Evolutionary conservation across 768 basidiomycete genomes (phyloP).

Genomic region (Holtermannia corniformis): DNA sequence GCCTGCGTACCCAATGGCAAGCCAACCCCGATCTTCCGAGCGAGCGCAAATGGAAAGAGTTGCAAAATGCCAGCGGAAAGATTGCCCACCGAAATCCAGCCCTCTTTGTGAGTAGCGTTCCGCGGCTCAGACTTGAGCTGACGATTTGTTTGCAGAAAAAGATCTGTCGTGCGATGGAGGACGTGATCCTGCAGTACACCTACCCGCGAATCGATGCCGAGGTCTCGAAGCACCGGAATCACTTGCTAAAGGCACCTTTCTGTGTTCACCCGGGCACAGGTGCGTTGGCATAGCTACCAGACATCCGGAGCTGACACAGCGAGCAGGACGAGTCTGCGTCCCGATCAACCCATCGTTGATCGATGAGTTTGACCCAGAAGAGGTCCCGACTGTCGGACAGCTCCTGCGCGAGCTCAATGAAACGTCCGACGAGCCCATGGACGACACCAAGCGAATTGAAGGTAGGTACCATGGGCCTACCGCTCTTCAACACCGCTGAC

Average conservation of each 20-base stretch:
- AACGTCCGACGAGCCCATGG: constrained; percentile 8
- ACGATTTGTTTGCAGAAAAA: too few species aligned
- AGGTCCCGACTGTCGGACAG: constrained; percentile 76
- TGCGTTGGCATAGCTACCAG: constrained; percentile 15
- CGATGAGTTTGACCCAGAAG: constrained; percentile 70
- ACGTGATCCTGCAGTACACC: constrained; percentile 83
- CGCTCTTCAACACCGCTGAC: background rate
- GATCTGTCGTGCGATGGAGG: constrained; percentile 63
- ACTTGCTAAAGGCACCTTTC: constrained; percentile 94
- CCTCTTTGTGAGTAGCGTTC: constrained; percentile 10
- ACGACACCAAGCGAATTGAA: constrained; percentile 7
- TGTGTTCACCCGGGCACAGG: constrained; percentile 89
- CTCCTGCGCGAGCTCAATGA: constrained; percentile 70
- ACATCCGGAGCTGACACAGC: background rate
- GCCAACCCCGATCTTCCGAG: constrained; percentile 51
- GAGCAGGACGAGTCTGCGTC: constrained; percentile 76
- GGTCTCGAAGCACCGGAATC: constrained; percentile 94
- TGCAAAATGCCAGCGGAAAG: constrained; percentile 33
- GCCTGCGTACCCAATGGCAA: constrained; percentile 56
- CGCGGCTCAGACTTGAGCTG: too few species aligned
- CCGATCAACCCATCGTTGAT: constrained; percentile 70
- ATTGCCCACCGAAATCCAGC: constrained; percentile 10
- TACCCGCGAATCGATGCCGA: constrained; percentile 95
- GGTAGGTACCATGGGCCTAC: constrained; percentile 13
- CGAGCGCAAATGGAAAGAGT: constrained; percentile 62